Base-by-base conservation (phyloP, 768 basidiomycete species). In the Boletellus emodensis region DNA sequence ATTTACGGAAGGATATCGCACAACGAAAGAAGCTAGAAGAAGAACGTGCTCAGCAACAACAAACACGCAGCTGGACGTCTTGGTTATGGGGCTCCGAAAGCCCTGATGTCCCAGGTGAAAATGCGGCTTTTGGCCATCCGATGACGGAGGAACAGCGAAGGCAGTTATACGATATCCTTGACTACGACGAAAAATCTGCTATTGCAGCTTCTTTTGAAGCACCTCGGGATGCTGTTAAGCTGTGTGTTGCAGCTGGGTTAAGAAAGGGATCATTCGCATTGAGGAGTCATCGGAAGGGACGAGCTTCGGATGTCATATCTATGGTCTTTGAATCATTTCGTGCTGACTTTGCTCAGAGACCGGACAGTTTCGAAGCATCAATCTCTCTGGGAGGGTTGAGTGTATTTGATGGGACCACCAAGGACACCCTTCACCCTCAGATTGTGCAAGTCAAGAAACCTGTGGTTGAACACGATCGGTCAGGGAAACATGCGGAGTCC, bases 81-180 rank as follows among this genome's bases (percentile, higher is more conserved):
- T 97, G 94, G 93, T 67, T 93, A 15, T 94, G 93, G 86, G 87
- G 89, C 17, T 78, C 84, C n/a, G 65, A 75, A 56, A 71, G 54
- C 24, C 35, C 60, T 30, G 59, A 72, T 36, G 50, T 70, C 13
- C 56, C 72, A 11, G 64, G 73, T 42, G 78, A 82, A 34, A 84
- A 87, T 40, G 57, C 75, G 45, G 71, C 76, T 3, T 85, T 90
- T 52, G 74, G 78, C 22, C 80, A 82, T 15, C 64, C 79, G 33
- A 89, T 96, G 79, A 94, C 88, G 13, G 92, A 90, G 32, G 88
- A 93, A 62, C 92, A 97, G 67, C 82, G 90, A 45, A 84, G 84
- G 65, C 81, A 97, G 68, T 78, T 97, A 13, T 94, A 95, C 68
- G 86, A 90, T 60, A 80, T 87, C 22, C 82, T 97, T 36, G 91